Evolutionary conservation across 2,329 filamentous ascomycete genomes (phyloP).

Genomic region (Pezicula carpinea): DNA sequence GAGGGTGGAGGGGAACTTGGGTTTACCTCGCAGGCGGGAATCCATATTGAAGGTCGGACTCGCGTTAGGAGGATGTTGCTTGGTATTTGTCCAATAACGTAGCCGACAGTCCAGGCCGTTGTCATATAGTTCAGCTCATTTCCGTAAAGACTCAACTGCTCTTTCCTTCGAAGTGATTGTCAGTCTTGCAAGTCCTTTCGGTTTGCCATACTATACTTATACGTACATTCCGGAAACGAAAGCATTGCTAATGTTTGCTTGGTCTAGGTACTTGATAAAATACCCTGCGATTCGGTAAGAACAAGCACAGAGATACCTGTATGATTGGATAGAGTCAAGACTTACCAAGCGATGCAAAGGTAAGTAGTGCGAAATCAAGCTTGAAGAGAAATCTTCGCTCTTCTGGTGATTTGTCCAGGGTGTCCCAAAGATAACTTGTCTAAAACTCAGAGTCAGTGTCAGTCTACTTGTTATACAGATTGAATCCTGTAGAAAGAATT

Average conservation of each 20-base stretch:
- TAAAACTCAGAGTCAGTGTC: conserved; percentile 21
- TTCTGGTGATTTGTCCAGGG: conserved; percentile 44
- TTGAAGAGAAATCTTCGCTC: conserved; percentile 45
- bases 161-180: conserved; percentile 34
- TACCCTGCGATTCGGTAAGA: conserved; percentile 32
- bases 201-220: not conserved
- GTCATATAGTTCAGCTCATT: conserved; percentile 48
- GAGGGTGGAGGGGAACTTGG: no score
- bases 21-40: conserved; percentile 42
- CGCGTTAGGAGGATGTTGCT: conserved; percentile 47
- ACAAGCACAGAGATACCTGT: conserved; percentile 5
- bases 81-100: conserved; percentile 46
- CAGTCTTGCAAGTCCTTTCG: not conserved
- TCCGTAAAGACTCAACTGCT: conserved; percentile 41
- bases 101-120: conserved; percentile 47
- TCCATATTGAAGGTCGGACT: conserved; percentile 42
- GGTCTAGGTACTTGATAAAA: conserved; percentile 45
- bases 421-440: conserved; percentile 48
- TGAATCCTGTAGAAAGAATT: no score
- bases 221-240: conserved; percentile 42
- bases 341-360: conserved; percentile 37
- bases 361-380: conserved; percentile 42
- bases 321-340: not conserved
- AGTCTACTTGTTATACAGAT: no score
- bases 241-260: conserved; percentile 40